phyloP scores from a whole-genome alignment of 2,329 filamentous ascomycete species.

The Beauveria australis region DNA sequence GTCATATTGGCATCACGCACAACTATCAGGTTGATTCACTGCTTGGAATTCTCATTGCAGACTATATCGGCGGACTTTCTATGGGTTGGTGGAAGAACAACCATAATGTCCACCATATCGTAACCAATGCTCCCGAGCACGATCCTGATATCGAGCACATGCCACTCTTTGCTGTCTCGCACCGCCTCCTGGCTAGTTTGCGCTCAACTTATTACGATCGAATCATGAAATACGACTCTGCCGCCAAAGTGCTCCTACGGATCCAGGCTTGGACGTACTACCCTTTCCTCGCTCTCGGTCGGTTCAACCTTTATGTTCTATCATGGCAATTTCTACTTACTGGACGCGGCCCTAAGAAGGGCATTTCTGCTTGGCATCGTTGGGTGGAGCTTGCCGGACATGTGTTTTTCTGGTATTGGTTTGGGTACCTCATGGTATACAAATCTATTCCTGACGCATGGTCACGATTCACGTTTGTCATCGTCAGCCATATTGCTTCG shows the following conservation, averaged over 20 bases:
- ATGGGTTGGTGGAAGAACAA: conserved; percentile 96
- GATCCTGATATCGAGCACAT: conserved; percentile 92
- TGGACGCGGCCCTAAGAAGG: conserved; percentile 63
- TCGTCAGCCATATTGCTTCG: conserved; percentile 73
- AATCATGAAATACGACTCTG: conserved; percentile 67
- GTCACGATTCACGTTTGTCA: conserved; percentile 63
- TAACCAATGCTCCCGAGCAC: conserved; percentile 91
- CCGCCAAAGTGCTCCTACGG: conserved; percentile 62
- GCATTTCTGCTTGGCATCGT: conserved; percentile 74
- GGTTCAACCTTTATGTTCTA: conserved; percentile 79
- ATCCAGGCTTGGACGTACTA: conserved; percentile 80
- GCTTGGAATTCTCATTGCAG: conserved; percentile 84
- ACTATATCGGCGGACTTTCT: conserved; percentile 82
- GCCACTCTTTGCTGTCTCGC: conserved; percentile 80
- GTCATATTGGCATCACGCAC: conserved; percentile 96
- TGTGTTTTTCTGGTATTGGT: conserved; percentile 78
- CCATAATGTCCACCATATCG: conserved; percentile 94
- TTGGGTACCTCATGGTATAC: conserved; percentile 75
- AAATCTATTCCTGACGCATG: conserved; percentile 59
- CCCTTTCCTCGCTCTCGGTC: conserved; percentile 67
- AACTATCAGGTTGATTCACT: conserved; percentile 73
- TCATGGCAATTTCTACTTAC: conserved; percentile 71
- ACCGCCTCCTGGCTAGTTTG: conserved; percentile 66
- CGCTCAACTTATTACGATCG: conserved; percentile 77
- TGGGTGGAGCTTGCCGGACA: conserved; percentile 73